A percentile compares a stretch with the other conserved stretches of the same genome.
Evolutionary conservation across 352 stramenopile species (phyloP).

Genomic region (Phytopythium aichiense): DNA sequence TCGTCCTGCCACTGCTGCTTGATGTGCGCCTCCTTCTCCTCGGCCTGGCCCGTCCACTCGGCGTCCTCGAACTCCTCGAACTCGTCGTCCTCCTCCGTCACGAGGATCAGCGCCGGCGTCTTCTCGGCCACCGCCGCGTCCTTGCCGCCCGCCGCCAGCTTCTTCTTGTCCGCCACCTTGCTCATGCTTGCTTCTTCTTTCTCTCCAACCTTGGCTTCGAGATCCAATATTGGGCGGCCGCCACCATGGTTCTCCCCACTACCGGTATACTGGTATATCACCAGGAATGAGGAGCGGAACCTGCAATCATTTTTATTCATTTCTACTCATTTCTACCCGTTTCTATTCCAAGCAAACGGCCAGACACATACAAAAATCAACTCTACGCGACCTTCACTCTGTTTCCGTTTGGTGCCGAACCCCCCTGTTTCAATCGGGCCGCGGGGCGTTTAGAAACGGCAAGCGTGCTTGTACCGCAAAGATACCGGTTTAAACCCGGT

Average conservation of each 20-base stretch:
- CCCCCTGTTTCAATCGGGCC: too few species aligned
- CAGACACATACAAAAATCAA: too few species aligned
- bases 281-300: too few species aligned
- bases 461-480: too few species aligned
- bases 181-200: conserved; percentile 17
- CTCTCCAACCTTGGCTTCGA: background rate
- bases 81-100: conserved; percentile 87
- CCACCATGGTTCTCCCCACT: too few species aligned
- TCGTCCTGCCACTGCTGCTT: conserved; percentile 93
- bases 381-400: too few species aligned
- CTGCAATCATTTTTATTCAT: too few species aligned
- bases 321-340: too few species aligned
- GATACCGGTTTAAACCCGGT: background rate
- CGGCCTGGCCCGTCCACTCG: conserved; percentile 63
- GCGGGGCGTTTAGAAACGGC: too few species aligned
- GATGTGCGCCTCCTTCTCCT: conserved; percentile 80
- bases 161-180: conserved; percentile 34
- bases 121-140: conserved; percentile 42
- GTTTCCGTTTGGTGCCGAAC: too few species aligned
- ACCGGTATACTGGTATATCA: too few species aligned
- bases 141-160: conserved; percentile 15
- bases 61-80: conserved; percentile 88
- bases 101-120: conserved; percentile 58
- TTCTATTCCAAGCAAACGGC: too few species aligned
- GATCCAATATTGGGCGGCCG: background rate